phyloP scores from a whole-genome alignment of 495 filamentous ascomycete species.

The Daldinia grandis region DNA sequence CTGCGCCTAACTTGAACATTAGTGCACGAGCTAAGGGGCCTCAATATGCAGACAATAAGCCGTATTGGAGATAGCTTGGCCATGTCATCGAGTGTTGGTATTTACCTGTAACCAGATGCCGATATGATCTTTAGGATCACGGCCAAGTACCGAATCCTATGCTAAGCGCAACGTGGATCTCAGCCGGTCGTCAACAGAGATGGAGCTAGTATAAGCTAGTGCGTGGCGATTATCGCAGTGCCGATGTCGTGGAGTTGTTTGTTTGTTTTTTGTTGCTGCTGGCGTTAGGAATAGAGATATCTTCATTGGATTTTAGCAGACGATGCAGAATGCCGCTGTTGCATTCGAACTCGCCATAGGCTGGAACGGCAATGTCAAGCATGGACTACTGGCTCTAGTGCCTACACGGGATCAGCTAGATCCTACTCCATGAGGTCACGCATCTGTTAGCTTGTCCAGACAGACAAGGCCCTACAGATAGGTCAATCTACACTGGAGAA shows the following conservation, averaged over 20 bases:
- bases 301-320: not conserved
- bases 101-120: slow-evolving; percentile 9
- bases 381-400: not conserved
- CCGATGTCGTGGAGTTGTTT: slow-evolving; percentile 6
- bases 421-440: slow-evolving; percentile 6
- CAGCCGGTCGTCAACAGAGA: not conserved
- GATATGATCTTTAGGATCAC: not conserved
- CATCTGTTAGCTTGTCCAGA: not conserved
- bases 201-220: slow-evolving; percentile 2
- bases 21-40: slow-evolving; percentile 6
- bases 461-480: slow-evolving; percentile 1
- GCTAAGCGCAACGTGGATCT: slow-evolving; percentile 4
- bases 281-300: not conserved
- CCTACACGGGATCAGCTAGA: slow-evolving; percentile 3
- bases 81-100: slow-evolving; percentile 19
- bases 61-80: slow-evolving; percentile 19
- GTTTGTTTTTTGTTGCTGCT: not conserved
- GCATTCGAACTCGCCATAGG: slow-evolving; percentile 4
- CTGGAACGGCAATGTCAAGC: not conserved
- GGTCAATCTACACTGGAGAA: slow-evolving; percentile 9
- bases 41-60: slow-evolving; percentile 5
- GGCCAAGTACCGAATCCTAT: slow-evolving; percentile 3
- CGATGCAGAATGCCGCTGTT: not conserved
- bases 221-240: not conserved
- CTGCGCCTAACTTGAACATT: slow-evolving; percentile 17